Percentiles rank a stretch among this genome's conserved stretches.
phyloP scores from a whole-genome alignment of 2,329 filamentous ascomycete species.

The Xylariaceae sp. region DNA sequence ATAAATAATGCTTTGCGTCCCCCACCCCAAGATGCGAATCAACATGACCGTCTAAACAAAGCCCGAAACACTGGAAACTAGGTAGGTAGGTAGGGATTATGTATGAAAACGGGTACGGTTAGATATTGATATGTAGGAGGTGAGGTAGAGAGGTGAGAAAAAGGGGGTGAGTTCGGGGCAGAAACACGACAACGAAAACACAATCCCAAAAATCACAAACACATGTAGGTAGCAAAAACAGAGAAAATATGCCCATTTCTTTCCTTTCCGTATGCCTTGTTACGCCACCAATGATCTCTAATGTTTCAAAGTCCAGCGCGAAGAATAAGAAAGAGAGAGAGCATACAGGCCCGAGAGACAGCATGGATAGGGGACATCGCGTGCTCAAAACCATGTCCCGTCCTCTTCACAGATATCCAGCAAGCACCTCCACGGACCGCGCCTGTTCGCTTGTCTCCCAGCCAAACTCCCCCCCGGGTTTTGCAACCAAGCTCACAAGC shows the following conservation, averaged over 20 bases:
- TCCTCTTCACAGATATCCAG: slow-evolving; percentile 1
- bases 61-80: no score
- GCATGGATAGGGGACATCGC: no score
- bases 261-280: slow-evolving; percentile 7
- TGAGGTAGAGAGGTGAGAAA: no score
- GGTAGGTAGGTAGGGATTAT: no score
- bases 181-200: no score
- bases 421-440: not conserved
- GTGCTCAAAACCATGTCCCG: not conserved
- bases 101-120: no score
- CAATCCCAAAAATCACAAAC: no score
- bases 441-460: not conserved
- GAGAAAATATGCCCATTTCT: slow-evolving; percentile 2
- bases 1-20: not conserved
- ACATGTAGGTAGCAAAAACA: no score
- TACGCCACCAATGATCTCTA: slow-evolving; percentile 18
- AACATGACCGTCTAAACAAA: slow-evolving; percentile 16
- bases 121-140: no score
- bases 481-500: slow-evolving; percentile 8
- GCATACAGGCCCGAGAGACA: no score
- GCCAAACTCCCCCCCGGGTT: not conserved
- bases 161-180: no score
- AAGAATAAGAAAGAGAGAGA: not conserved
- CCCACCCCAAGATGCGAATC: slow-evolving; percentile 22
- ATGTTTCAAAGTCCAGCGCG: not conserved